Percentiles rank a stretch among this genome's conserved stretches.
These are phyloP conservation scores for Aphanomyces astaci DNA, from an alignment of 352 stramenopile genomes.

Conservation along the genomic window DNA sequence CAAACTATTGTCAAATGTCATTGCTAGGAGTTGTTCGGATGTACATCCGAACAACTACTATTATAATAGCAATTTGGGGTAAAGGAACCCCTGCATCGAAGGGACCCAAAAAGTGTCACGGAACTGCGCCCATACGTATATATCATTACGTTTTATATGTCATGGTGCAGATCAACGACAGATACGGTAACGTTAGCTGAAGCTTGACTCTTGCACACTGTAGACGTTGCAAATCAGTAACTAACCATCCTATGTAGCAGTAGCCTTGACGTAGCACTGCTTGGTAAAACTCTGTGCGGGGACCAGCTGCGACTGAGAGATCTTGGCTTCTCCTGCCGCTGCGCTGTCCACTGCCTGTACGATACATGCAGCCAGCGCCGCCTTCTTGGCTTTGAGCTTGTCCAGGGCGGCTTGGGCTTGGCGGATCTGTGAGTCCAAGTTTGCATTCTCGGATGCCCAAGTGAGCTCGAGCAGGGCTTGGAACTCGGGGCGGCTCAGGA, in stretches of 20 bases:
- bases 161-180: too few relatives aligned
- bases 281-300: neutral
- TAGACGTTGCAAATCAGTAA: too few relatives aligned
- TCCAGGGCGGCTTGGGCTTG: neutral
- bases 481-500: slow-evolving; percentile 4
- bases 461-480: neutral
- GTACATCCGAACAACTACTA: too few relatives aligned
- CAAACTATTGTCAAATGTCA: too few relatives aligned
- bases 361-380: neutral
- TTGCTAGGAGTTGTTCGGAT: too few relatives aligned
- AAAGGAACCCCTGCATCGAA: too few relatives aligned
- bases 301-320: neutral
- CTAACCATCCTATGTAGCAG: neutral
- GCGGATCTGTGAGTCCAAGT: neutral
- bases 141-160: too few relatives aligned
- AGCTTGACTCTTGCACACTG: too few relatives aligned
- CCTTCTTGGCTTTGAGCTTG: neutral
- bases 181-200: too few relatives aligned
- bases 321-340: neutral
- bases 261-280: neutral
- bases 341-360: neutral
- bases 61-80: too few relatives aligned
- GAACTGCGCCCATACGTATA: too few relatives aligned
- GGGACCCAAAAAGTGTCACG: too few relatives aligned
- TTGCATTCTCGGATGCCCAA: neutral